These are phyloP conservation scores for Metarhizium rileyi DNA, from an alignment of 2,329 filamentous ascomycete genomes.

Conservation along the genomic window DNA sequence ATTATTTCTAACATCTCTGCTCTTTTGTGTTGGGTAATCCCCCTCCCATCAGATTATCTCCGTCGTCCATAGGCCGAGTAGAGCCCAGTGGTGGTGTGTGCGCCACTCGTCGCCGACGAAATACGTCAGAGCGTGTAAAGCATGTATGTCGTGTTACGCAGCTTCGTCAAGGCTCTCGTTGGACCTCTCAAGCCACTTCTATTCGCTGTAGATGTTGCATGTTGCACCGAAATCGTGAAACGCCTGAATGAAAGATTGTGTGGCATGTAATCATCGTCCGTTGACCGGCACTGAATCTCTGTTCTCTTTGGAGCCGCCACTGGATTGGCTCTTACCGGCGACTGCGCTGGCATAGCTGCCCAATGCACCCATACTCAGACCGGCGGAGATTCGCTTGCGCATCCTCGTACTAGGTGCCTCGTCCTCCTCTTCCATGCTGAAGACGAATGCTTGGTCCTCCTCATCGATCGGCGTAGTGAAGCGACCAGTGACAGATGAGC, in stretches of 20 bases:
- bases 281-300: conserved; percentile 20
- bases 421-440: conserved; percentile 55
- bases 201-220: not conserved
- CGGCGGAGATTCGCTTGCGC: conserved; percentile 39
- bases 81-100: no score
- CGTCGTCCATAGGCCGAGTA: no score
- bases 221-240: not conserved
- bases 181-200: conserved; percentile 1
- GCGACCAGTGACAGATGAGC: conserved; percentile 42
- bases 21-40: not conserved
- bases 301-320: conserved; percentile 19
- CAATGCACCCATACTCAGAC: conserved; percentile 27
- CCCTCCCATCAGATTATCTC: not conserved
- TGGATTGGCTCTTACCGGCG: conserved; percentile 17
- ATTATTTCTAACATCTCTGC: conserved; percentile 1
- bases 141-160: conserved; percentile 6
- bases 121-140: not conserved
- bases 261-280: conserved; percentile 18
- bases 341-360: conserved; percentile 32
- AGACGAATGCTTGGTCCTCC: conserved; percentile 54
- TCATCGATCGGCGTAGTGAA: conserved; percentile 58
- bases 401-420: conserved; percentile 37
- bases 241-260: not conserved
- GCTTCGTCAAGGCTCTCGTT: not conserved
- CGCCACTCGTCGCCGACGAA: not conserved